Evolutionary conservation across 2,329 filamentous ascomycete species (phyloP), one percentile per base, ranked within the genome.

Genomic region (Mariannaea sp.): DNA sequence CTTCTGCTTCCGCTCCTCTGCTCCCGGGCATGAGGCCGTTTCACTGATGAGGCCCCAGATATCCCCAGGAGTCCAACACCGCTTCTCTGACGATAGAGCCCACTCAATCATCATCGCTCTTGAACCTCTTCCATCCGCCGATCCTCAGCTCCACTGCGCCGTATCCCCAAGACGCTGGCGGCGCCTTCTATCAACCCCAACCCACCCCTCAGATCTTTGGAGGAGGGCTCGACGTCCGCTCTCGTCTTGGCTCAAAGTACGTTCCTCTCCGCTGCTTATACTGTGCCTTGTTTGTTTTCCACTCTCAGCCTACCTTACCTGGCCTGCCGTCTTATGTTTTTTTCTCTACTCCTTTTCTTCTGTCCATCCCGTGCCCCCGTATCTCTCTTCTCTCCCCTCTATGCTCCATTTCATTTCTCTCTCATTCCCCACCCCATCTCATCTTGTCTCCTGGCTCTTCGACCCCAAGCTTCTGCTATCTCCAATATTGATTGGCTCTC

Each of bases 191-290:
- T 67, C 73, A 75, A 48, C 69, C 72, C 68, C 73, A 75, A 43
- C 67, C 71, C 55, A 67, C 72, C 51, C 68, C 76, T 57, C 72
- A 73, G 60, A 66, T 80, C 61, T 80, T 78, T 62, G 68, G 78
- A 40, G 68, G 78, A 38, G 71, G 70, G 62, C 71, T 83, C 57
- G 80, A 83, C 72, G 73, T 78, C 64, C 78, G 81, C 69, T 73
- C 79, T 65, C 78, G 80, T 65, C 71, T 83, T 65, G 76, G 74
- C 66, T 78, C 80, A 63, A 81, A 75, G 81, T 84, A 79, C 62
- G 80, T 80, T 20, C 13, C 39, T 49, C 32, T 26, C 26, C 49
- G 17, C 20, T 38, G 41, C 42, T 42, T 19, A 17, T 17, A 20
- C 20, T 3, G n/a, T 27, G 24, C 26, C 22, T 41, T 46, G 46